These are phyloP conservation scores for Talaromyces sp. DNA, from an alignment of 2,329 filamentous ascomycete genomes.

Conservation along the genomic window DNA sequence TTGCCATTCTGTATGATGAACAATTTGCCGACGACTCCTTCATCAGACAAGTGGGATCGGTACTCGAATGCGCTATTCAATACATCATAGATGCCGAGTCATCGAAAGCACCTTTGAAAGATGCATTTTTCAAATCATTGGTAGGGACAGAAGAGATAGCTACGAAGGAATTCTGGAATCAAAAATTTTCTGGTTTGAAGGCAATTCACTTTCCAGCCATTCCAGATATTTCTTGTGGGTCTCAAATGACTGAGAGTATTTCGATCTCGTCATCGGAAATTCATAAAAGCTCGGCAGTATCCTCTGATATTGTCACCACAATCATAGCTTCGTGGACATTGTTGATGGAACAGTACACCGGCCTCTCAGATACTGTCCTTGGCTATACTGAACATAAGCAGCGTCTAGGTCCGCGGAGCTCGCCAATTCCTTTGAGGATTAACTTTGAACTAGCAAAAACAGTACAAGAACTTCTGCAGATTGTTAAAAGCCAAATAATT, in stretches of 20 bases:
- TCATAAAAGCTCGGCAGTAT: not conserved
- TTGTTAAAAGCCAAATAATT: not conserved
- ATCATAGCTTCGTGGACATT: constrained; percentile 7
- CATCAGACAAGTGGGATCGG: not conserved
- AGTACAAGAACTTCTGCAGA: constrained; percentile 19
- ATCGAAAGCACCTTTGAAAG: not conserved
- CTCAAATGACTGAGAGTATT: not conserved
- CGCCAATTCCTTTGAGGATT: not conserved
- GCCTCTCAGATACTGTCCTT: constrained; percentile 1
- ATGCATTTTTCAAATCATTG: not conserved
- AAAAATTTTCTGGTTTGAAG: not conserved
- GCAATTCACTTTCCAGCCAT: not conserved
- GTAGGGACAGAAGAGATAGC: not conserved
- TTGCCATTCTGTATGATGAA: not conserved
- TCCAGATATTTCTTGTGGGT: not conserved
- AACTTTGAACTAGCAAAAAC: constrained; percentile 13
- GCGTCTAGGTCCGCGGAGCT: not conserved
- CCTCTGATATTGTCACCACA: not conserved
- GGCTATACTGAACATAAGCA: constrained; percentile 3
- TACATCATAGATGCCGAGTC: not conserved
- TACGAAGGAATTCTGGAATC: not conserved
- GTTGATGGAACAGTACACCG: not conserved
- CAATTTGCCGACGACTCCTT: not conserved
- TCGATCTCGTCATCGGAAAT: not conserved
- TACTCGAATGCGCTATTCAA: not conserved